phyloP scores from a whole-genome alignment of 805 yeast genomes.

The Sugiyamaella chiloensis region DNA sequence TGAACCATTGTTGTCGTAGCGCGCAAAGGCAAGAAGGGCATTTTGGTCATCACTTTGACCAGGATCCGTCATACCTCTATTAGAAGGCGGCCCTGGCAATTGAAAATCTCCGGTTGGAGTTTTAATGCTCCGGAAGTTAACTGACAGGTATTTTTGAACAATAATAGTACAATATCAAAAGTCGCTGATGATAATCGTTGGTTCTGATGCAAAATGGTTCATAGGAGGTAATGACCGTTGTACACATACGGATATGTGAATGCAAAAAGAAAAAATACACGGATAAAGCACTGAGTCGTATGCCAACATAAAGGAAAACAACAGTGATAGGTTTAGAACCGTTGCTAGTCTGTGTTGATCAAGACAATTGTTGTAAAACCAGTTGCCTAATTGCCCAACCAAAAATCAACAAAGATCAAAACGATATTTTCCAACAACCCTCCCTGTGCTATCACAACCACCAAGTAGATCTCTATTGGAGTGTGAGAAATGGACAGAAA shows the following conservation, averaged over 20 bases:
- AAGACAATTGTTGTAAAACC: too few species aligned
- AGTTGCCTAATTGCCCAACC: too few species aligned
- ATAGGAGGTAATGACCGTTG: neutral
- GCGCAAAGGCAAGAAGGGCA: conserved; percentile 17
- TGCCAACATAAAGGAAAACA: neutral
- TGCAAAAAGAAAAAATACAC: conserved; percentile 4
- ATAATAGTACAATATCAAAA: conserved; percentile 4
- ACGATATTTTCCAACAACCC: too few species aligned
- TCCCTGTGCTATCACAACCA: too few species aligned
- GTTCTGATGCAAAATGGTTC: neutral
- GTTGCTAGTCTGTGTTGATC: too few species aligned
- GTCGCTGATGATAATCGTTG: too few species aligned
- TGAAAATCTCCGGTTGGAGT: too few species aligned
- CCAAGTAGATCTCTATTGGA: too few species aligned
- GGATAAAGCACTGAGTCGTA: neutral
- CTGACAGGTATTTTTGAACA: too few species aligned
- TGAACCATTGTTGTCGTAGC: conserved; percentile 1
- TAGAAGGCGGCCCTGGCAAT: neutral
- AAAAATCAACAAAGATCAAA: neutral
- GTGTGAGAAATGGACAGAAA: too few species aligned
- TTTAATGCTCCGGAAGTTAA: too few species aligned
- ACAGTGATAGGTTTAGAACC: too few species aligned
- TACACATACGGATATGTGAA: neutral
- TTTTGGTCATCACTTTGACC: conserved; percentile 16
- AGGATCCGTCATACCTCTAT: conserved; percentile 19